Base-by-base conservation (phyloP, 192 early-diverging fungal genomes). In the Nowakowskiella sp. region DNA sequence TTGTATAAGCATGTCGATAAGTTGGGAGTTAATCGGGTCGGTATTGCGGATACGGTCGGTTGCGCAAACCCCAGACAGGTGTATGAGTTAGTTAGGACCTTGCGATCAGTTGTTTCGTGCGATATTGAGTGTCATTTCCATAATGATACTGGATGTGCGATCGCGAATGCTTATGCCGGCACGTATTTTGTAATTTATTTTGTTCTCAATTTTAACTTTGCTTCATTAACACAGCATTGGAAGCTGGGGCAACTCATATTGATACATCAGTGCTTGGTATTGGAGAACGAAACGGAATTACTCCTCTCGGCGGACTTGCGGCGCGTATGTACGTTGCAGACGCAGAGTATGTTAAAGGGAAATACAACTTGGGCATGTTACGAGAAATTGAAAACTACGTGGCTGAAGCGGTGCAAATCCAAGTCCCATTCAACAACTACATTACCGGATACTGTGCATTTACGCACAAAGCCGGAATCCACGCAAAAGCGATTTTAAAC, bases 91-190 rank as follows among this genome's bases (percentile, higher is more conserved):
- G 92, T 98, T 48, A 84, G 89, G 64, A 98, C 95, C 16, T 76
- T 98, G 19, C 84, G 95, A 51, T 78, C 83, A 42, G 90, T 98
- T 42, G 91, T 98, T 16, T 91, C 87, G 33, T 96, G 92, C 70
- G 95, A 98, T 63, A 98, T 98, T 59, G 95, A 98, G 71, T 91
- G 89, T 68, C 95, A 98, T 68, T 98, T 98, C 85, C 95, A 98
- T 72, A 92, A 98, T 69, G 94, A 98, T 70, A 98, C 95, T n/a
- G 92, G 92, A 44, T 98, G 95, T 66, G 91, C 92, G 31, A 94
- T 96, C 57, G 95, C 92, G 39, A 98, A 98, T 67, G 90, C 95
- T 42, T 94, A 93, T 62, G 89, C 91, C 16, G 74, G 73, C 74
- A 69, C 47, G 32, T 26, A n/a, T 21, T 25, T 13, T 31, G 48